A percentile compares a stretch with the other conserved stretches of the same genome.
Evolutionary conservation across 1,139 yeast genomes (phyloP).

Genomic region (Saccharomyces pastorianus): DNA sequence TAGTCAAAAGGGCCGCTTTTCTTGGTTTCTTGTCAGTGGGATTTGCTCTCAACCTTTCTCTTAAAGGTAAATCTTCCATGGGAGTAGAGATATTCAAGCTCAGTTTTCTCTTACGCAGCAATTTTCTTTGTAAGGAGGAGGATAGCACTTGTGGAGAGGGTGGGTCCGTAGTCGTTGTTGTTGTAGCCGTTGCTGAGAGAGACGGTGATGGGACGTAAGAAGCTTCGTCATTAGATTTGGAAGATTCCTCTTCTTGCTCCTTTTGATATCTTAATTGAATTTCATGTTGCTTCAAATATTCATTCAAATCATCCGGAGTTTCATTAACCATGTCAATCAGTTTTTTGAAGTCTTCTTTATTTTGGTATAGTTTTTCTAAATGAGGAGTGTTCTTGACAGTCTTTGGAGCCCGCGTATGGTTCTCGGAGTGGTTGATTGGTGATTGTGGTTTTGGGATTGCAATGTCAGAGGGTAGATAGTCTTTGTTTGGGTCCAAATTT

Average conservation of each 20-base stretch:
- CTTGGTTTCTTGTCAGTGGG: conserved; percentile 25
- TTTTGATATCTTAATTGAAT: conserved; percentile 8
- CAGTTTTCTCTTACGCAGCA: background rate
- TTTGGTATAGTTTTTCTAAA: conserved; percentile 23
- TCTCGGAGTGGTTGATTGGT: background rate
- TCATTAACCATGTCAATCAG: conserved; percentile 31
- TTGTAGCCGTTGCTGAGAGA: background rate
- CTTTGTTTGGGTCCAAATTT: conserved; percentile 29
- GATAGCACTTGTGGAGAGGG: background rate
- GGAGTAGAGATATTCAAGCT: background rate
- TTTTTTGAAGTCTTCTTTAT: conserved; percentile 28
- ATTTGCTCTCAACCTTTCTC: conserved; percentile 15
- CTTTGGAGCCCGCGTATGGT: conserved; percentile 1
- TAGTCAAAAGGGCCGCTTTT: conserved; percentile 14
- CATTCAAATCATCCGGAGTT: conserved; percentile 27
- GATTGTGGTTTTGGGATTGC: conserved; percentile 21
- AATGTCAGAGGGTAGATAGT: conserved; percentile 30
- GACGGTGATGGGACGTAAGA: conserved; percentile 3
- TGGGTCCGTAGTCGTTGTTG: background rate
- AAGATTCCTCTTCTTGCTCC: conserved; percentile 7
- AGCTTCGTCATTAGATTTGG: conserved; percentile 7
- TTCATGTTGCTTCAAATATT: conserved; percentile 12
- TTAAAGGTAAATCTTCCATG: background rate
- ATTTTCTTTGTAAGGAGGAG: background rate
- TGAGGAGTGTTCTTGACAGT: conserved; percentile 14